These are phyloP conservation scores for Nicotiana noctiflora DNA, from an alignment of 257 asterid species.

Conservation along the genomic window DNA sequence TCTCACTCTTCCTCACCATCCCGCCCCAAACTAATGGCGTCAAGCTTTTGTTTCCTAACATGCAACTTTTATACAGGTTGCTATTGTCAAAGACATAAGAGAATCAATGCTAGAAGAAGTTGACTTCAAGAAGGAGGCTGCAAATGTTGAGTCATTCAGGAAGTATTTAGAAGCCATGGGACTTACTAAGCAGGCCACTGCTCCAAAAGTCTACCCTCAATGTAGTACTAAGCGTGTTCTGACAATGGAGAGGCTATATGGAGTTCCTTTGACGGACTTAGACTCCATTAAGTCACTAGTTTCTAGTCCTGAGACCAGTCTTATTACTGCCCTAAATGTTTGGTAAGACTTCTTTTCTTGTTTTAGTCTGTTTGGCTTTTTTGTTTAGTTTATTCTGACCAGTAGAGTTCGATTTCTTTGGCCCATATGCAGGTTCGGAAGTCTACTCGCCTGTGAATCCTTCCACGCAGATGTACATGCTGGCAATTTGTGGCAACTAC, in stretches of 20 bases:
- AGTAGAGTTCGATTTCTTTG: neutral
- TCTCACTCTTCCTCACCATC: neutral
- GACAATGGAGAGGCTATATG: conserved; percentile 96
- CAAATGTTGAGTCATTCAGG: conserved; percentile 78
- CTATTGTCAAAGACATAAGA: conserved; percentile 90
- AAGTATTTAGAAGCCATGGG: conserved; percentile 88
- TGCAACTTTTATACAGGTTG: conserved; percentile 49
- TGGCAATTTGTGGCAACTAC: conserved; percentile 90
- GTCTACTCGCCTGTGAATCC: conserved; percentile 86
- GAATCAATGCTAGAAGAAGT: conserved; percentile 99
- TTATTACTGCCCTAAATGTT: conserved; percentile 93
- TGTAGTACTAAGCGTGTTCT: conserved; percentile 63
- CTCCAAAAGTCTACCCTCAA: conserved; percentile 79
- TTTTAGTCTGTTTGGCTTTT: neutral
- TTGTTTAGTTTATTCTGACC: conserved; percentile 5
- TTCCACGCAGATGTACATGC: conserved; percentile 99
- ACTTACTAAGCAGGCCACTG: conserved; percentile 80
- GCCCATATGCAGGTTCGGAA: conserved; percentile 73
- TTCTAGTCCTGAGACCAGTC: conserved; percentile 77
- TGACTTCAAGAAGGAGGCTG: conserved; percentile 89
- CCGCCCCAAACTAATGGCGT: neutral
- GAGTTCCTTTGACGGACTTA: conserved; percentile 95
- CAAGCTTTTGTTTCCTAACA: neutral
- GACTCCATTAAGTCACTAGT: conserved; percentile 83
- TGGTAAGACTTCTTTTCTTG: conserved; percentile 43